Evolutionary conservation across 768 basidiomycete genomes (phyloP), one percentile per base, ranked within the genome.

Genomic region (Xerocomus spinulosus): DNA sequence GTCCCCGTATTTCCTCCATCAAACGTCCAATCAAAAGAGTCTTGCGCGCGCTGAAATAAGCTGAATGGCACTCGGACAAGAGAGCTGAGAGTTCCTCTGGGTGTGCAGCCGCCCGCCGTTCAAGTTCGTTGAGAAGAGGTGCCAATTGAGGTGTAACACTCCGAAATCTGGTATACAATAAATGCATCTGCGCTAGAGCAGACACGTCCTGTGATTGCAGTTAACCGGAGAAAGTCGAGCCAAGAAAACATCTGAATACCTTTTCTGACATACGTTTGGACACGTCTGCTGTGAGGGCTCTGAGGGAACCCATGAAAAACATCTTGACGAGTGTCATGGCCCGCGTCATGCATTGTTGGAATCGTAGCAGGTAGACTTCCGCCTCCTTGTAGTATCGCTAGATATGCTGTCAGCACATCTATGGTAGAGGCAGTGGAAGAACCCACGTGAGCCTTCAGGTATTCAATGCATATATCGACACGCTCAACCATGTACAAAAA

Each of bases 321-420:
- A 98, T 94, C 68, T 90, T 95, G 72, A 98, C 91, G 36, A 99
- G 77, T 0, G 94, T 98, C 95, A 98, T 97, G 9, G 92, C 88
- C 23, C 96, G 82, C 0, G 92, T 96, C 80, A 98, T 87, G 64
- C 96, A 99, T 68, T 99, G 96, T 60, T 96, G 95, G 68, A 94
- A 98, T 20, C 96, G 83, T 25, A 99, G 77, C n/a, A 96, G 73
- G 65, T 96, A 97, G 17, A 99, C 73, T 58, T 97, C 92, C 8
- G 92, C 84, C 71, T 98, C 96, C 54, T 79, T 79, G 70, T 85
- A 99, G 64, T 93, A 84, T 53, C 91, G 81, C 93, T 98, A 58
- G 15, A 43, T 23, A 42, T 12, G 21, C 5, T 18, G 8, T 64
- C 36, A 53, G 48, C 44, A 44, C 17, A 2, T 33, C 24, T 10